These are phyloP conservation scores for Kregervanrija delftensis DNA, from an alignment of 805 yeast species.

Conservation along the genomic window DNA sequence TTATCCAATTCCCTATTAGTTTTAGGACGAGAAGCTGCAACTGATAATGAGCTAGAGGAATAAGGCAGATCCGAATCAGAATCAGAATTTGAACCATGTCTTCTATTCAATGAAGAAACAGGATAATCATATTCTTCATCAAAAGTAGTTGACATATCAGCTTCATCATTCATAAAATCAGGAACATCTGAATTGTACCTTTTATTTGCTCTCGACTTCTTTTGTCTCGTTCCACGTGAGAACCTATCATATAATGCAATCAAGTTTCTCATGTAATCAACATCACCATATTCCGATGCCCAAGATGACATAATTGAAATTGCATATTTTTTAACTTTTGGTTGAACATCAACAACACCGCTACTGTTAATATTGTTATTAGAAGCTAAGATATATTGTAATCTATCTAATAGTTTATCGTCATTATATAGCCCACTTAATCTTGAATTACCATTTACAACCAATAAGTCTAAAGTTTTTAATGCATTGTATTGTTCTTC, in stretches of 20 bases:
- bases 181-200: constrained; percentile 17
- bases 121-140: constrained; percentile 24
- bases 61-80: background rate
- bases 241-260: constrained; percentile 35
- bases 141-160: constrained; percentile 34
- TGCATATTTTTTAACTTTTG: constrained; percentile 40
- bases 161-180: constrained; percentile 47
- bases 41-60: background rate
- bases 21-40: constrained; percentile 8
- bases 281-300: constrained; percentile 49
- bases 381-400: constrained; percentile 37
- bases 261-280: constrained; percentile 42
- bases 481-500: constrained; percentile 64
- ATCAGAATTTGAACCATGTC: background rate
- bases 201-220: constrained; percentile 5
- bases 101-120: constrained; percentile 2
- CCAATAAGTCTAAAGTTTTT: constrained; percentile 47
- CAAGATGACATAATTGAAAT: constrained; percentile 55
- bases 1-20: constrained; percentile 34
- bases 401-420: constrained; percentile 56
- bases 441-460: constrained; percentile 44
- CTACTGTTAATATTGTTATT: no score
- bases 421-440: constrained; percentile 55
- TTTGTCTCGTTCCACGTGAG: constrained; percentile 1
- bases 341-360: constrained; percentile 23